Base-by-base conservation (phyloP, 352 stramenopile species). In the Phytophthora constricta region DNA sequence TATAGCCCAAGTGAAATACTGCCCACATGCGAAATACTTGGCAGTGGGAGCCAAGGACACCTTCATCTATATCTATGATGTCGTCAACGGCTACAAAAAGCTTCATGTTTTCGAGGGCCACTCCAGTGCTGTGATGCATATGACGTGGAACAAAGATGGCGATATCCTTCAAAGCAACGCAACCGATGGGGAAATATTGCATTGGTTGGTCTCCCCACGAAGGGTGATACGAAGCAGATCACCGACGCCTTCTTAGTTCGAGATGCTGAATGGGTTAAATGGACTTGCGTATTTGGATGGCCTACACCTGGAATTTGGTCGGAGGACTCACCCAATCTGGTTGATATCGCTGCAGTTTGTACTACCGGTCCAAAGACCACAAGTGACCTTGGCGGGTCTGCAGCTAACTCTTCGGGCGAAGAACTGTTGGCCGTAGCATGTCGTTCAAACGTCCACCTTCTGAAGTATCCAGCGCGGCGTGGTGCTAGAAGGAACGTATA, bases 71-170 rank as follows among this genome's bases (percentile, higher is more conserved):
- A 70, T 92, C 13, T 88, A 78, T 41, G 77, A 88, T 27, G 59
- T 81, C 13, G 17, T 27, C 2, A 77, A 80, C 8, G 62, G 60
- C 10, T 91, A 90, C 72, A 89, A 85, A 62, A 82, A 79, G 23
- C 41, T 91, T 9, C 72, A 84, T 58, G 72, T 89, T 13, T 91
- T 82, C 37, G 82, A 91, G 68, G 84, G 91, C 17, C 89, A 97
- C 72, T 89, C 94, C 42, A 91, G 87, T 28, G 79, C 75, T 43
- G 74, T 97, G 39, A 79, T 76, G 1, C 83, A 96, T 62, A 74
- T 98, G 34, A 96, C 97, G 33, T 98, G 96, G 77, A 97, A 79
- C 42, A 70, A 37, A 9, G 88, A 97, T 13, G 76, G 80, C 4
- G 82, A 87, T 28, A 88, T 96, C 26, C 45, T 98, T 2, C 80